A percentile compares a stretch with the other conserved stretches of the same genome.
phyloP scores from a whole-genome alignment of 768 basidiomycete species.

The Tylopilus plumbeoviolaceoides region DNA sequence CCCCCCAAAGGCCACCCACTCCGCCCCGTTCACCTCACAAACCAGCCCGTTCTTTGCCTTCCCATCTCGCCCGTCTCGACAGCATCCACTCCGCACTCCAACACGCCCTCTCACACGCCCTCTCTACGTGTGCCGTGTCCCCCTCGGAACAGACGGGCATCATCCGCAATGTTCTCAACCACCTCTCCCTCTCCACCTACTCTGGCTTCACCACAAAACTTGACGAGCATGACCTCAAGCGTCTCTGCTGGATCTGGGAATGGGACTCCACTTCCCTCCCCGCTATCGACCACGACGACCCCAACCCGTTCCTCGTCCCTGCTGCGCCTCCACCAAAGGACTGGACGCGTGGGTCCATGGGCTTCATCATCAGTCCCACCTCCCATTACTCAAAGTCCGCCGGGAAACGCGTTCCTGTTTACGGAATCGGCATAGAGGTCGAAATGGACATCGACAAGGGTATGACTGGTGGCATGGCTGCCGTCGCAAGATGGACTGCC shows the following conservation, averaged over 20 bases:
- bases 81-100: slow-evolving; percentile 68
- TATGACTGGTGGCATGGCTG: slow-evolving; percentile 81
- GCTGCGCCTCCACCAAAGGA: slow-evolving; percentile 44
- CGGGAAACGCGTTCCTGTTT: slow-evolving; percentile 69
- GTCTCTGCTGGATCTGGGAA: slow-evolving; percentile 88
- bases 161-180: slow-evolving; percentile 74
- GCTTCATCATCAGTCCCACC: slow-evolving; percentile 66
- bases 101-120: slow-evolving; percentile 79
- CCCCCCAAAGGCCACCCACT: slow-evolving; percentile 48
- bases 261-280: slow-evolving; percentile 61
- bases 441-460: slow-evolving; percentile 81
- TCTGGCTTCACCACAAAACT: slow-evolving; percentile 62
- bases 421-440: slow-evolving; percentile 84
- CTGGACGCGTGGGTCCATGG: slow-evolving; percentile 81
- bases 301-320: slow-evolving; percentile 69
- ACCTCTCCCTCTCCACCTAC: slow-evolving; percentile 67
- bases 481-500: slow-evolving; percentile 84
- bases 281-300: slow-evolving; percentile 42
- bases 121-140: slow-evolving; percentile 77
- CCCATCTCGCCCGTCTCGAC: slow-evolving; percentile 57
- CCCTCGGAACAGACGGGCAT: slow-evolving; percentile 73
- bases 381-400: slow-evolving; percentile 67
- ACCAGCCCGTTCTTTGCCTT: slow-evolving; percentile 40
- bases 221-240: slow-evolving; percentile 62
- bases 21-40: slow-evolving; percentile 45